Conservation (phyloP, 352 stramenopile species). For the Elongisporangium undulatum region DNA sequence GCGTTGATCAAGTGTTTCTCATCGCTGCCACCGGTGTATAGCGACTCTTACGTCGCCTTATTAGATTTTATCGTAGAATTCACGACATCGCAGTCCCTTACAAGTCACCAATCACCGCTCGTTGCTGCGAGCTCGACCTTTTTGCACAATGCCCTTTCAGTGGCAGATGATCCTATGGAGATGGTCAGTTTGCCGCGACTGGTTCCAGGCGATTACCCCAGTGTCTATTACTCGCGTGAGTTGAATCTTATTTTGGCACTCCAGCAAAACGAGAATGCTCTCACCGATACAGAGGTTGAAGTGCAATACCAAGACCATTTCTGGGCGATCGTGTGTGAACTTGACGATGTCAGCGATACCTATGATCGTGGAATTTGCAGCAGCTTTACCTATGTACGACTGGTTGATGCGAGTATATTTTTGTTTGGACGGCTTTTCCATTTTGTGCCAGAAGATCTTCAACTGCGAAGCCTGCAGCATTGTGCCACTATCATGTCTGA, state of each 20-base stretch:
- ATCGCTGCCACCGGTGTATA: slow-evolving; percentile 70
- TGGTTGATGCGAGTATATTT: slow-evolving; percentile 74
- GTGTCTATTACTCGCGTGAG: slow-evolving; percentile 62
- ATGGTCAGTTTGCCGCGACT: slow-evolving; percentile 52
- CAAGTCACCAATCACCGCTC: slow-evolving; percentile 50
- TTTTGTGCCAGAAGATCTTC: slow-evolving; percentile 75
- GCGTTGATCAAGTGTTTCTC: slow-evolving; percentile 79
- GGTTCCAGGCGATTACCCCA: slow-evolving; percentile 55
- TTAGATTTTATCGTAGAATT: slow-evolving; percentile 77
- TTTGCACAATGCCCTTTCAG: slow-evolving; percentile 48
- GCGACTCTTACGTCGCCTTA: slow-evolving; percentile 77
- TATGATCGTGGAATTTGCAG: slow-evolving; percentile 45
- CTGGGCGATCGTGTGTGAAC: slow-evolving; percentile 38
- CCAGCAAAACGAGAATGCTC: slow-evolving; percentile 59
- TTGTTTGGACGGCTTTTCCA: slow-evolving; percentile 79
- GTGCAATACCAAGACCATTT: slow-evolving; percentile 82
- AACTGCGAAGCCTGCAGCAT: slow-evolving; percentile 79
- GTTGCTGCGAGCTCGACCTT: slow-evolving; percentile 62
- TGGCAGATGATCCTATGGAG: slow-evolving; percentile 54
- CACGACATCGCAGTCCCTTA: slow-evolving; percentile 74
- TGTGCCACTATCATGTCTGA: slow-evolving; percentile 64
- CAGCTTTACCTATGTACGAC: slow-evolving; percentile 73
- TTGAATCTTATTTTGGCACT: slow-evolving; percentile 75
- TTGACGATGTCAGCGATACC: slow-evolving; percentile 16
- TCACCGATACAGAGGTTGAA: slow-evolving; percentile 82